Evolutionary conservation across 1,284 basidiomycete genomes (phyloP), one percentile per base, ranked within the genome.

Genomic region (Bondarzewia mesenterica): DNA sequence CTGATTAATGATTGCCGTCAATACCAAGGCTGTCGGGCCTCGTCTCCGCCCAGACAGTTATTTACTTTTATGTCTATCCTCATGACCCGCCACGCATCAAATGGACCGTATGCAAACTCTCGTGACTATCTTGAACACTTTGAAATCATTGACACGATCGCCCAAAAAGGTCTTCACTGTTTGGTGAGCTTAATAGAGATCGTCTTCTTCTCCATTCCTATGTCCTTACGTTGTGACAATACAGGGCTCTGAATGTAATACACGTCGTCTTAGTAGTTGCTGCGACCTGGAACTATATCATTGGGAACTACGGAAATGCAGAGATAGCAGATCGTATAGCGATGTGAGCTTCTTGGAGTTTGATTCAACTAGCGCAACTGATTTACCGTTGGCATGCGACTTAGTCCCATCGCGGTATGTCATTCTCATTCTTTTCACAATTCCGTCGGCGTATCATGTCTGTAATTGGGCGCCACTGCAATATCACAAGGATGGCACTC

Each of bases 261-360:
- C 73, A 75, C 46, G 68, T 67, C 1, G 50, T 58, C 14, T 65
- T 72, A 47, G 57, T 73, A 15, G 62, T 61, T 25, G 50, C 59
- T 12, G 62, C 71, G 2, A 52, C 67, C 8, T 70, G 70, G 64
- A 57, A 63, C 16, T 69, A 72, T 52, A 58, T 74, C 25, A 63
- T 75, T 46, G 44, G 53, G 1, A 58, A 67, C 50, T 73, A 64
- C 32, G 71, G 71, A 2, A 56, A 67, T n/a, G 44, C 46, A 7
- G 46, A 45, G 0, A 54, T 54, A 5, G 59, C 65, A 12, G 67
- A 70, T 47, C 55, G 52, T 23, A 67, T 74, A 42, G 66, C 69
- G 23, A 66, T 66, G 72, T 71, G 47, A 23, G 63, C 6, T 6
- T 23, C 12, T 8, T 25, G 14, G 42, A 12, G n/a, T 35, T 8